These are phyloP conservation scores for Fusarium verticillioides DNA, from an alignment of 2,329 filamentous ascomycete genomes.

Conservation along the genomic window DNA sequence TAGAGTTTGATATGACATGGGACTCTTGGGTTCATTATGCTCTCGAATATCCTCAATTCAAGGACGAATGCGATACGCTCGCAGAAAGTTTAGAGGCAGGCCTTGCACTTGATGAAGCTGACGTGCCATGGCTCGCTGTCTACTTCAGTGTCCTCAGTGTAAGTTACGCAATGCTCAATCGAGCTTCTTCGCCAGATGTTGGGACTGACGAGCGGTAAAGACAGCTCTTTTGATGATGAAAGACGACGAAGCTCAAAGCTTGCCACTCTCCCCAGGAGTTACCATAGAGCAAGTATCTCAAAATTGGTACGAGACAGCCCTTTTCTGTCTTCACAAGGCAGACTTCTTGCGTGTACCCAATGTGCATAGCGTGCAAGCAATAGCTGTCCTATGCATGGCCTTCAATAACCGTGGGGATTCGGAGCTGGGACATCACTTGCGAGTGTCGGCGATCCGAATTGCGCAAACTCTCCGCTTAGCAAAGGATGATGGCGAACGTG, in stretches of 20 bases:
- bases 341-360: background rate
- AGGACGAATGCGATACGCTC: background rate
- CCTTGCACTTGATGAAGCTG: background rate
- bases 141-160: background rate
- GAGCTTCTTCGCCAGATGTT: rapidly evolving
- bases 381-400: background rate
- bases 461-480: background rate
- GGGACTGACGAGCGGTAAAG: background rate
- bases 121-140: background rate
- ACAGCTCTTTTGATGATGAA: background rate
- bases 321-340: background rate
- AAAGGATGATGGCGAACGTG: background rate
- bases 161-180: background rate
- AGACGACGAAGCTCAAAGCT: background rate
- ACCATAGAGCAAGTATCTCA: background rate
- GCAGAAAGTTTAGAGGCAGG: background rate
- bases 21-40: background rate
- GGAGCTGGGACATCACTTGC: background rate
- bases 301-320: background rate
- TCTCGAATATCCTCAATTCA: background rate
- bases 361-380: background rate
- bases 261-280: background rate
- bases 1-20: background rate
- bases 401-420: background rate
- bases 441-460: background rate